These are phyloP conservation scores for Flagelloscypha sp. DNA, from an alignment of 768 basidiomycete genomes.

Conservation along the genomic window DNA sequence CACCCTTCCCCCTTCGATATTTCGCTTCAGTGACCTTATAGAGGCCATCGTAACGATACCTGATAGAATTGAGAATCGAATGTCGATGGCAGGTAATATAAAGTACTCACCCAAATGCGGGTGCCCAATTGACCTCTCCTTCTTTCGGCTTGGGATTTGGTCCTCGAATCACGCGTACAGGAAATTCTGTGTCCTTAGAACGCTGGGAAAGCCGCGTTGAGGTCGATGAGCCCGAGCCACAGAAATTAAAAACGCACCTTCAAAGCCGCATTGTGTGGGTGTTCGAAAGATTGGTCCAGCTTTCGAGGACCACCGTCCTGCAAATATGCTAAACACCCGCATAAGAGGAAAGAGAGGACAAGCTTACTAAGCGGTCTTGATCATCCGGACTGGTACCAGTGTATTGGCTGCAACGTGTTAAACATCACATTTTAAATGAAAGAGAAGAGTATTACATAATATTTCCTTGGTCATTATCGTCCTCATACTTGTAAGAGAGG, in stretches of 20 bases:
- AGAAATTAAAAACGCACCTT: slow-evolving; percentile 13
- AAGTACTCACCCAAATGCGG: slow-evolving; percentile 21
- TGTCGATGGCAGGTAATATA: background rate
- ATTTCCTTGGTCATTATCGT: slow-evolving; percentile 32
- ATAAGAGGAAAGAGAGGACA: no score
- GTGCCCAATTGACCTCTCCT: no score
- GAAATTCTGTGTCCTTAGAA: slow-evolving; percentile 21
- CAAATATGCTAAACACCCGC: no score
- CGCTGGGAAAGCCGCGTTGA: slow-evolving; percentile 13
- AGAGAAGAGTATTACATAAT: slow-evolving; percentile 21
- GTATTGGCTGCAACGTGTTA: slow-evolving; percentile 21
- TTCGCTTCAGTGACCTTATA: slow-evolving; percentile 26
- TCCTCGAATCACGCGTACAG: slow-evolving; percentile 36
- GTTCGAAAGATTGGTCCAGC: slow-evolving; percentile 26
- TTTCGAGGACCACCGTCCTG: slow-evolving; percentile 18
- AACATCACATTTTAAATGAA: background rate
- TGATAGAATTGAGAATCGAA: slow-evolving; percentile 7
- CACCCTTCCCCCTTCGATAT: no score
- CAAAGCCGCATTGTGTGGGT: slow-evolving; percentile 26
- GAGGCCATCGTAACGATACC: slow-evolving; percentile 37
- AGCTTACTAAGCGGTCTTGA: no score
- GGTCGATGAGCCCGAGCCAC: background rate
- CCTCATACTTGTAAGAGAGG: slow-evolving; percentile 31
- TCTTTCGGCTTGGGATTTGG: slow-evolving; percentile 15
- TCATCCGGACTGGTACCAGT: slow-evolving; percentile 34